A percentile compares a stretch with the other conserved stretches of the same genome.
These are phyloP conservation scores for Phytophthora podocarpi DNA, from an alignment of 352 stramenopile species.

Conservation along the genomic window DNA sequence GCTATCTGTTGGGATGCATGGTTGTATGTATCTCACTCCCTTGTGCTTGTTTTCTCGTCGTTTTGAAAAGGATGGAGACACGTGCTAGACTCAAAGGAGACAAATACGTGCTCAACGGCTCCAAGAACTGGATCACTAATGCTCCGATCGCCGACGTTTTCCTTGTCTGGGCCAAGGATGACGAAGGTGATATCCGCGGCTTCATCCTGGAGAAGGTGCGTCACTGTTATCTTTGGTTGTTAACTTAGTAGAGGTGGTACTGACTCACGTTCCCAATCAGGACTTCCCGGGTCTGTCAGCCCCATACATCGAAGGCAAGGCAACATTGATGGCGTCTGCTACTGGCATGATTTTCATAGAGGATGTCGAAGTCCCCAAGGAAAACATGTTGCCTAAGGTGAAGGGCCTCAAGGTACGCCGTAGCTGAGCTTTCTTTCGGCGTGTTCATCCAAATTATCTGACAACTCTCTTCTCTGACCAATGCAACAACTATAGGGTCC, in stretches of 20 bases:
- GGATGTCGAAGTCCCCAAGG: constrained; percentile 93
- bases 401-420: constrained; percentile 78
- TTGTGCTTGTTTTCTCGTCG: constrained; percentile 2
- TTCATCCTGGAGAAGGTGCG: constrained; percentile 94
- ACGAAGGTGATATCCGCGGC: constrained; percentile 93
- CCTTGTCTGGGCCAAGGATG: constrained; percentile 97
- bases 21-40: constrained; percentile 1
- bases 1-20: background rate
- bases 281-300: constrained; percentile 93
- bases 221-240: background rate
- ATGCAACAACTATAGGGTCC: constrained; percentile 67
- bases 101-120: constrained; percentile 97
- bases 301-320: constrained; percentile 97
- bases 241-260: background rate
- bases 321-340: constrained; percentile 92
- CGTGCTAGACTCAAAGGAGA: constrained; percentile 84
- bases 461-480: background rate
- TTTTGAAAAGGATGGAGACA: constrained; percentile 92
- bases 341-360: constrained; percentile 99
- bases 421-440: background rate
- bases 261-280: constrained; percentile 24
- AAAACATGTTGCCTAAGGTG: constrained; percentile 93
- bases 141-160: constrained; percentile 97
- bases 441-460: background rate
- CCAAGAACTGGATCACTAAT: constrained; percentile 98